These are phyloP conservation scores for Wallacemonas rigidus DNA, from an alignment of 208 protist species.

Conservation along the genomic window DNA sequence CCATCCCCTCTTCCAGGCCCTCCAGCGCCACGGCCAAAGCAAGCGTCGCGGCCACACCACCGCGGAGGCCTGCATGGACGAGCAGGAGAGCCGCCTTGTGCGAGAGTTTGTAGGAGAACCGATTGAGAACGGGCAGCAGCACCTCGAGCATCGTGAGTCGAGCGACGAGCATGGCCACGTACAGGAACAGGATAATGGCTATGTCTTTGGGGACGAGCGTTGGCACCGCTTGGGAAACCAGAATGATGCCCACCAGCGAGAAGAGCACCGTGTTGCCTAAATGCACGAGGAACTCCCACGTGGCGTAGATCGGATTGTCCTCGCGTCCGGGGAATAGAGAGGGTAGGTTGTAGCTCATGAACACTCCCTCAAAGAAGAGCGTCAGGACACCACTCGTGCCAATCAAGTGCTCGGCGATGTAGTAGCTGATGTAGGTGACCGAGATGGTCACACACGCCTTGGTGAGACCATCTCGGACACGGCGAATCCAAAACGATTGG, in stretches of 20 bases:
- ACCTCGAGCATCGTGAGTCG: constrained; percentile 70
- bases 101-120: constrained; percentile 55
- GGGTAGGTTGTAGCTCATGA: constrained; percentile 80
- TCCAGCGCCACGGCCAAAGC: constrained; percentile 67
- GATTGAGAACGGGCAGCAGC: constrained; percentile 71
- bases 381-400: constrained; percentile 83
- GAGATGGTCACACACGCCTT: constrained; percentile 83
- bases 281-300: constrained; percentile 90
- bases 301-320: constrained; percentile 68
- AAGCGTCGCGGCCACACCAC: constrained; percentile 78
- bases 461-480: constrained; percentile 42
- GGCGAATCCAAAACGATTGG: constrained; percentile 68
- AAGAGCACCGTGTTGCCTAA: constrained; percentile 88
- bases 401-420: constrained; percentile 64
- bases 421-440: constrained; percentile 87
- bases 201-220: constrained; percentile 57
- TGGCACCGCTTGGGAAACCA: constrained; percentile 68
- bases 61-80: constrained; percentile 75
- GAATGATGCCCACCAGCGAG: constrained; percentile 83
- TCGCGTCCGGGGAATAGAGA: constrained; percentile 77
- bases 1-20: constrained; percentile 51
- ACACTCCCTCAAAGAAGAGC: constrained; percentile 79
- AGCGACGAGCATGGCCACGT: constrained; percentile 62
- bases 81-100: constrained; percentile 59
- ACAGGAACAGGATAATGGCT: constrained; percentile 57